Evolutionary conservation across 2,329 filamentous ascomycete species (phyloP).

Genomic region (Trichoderma sp.): DNA sequence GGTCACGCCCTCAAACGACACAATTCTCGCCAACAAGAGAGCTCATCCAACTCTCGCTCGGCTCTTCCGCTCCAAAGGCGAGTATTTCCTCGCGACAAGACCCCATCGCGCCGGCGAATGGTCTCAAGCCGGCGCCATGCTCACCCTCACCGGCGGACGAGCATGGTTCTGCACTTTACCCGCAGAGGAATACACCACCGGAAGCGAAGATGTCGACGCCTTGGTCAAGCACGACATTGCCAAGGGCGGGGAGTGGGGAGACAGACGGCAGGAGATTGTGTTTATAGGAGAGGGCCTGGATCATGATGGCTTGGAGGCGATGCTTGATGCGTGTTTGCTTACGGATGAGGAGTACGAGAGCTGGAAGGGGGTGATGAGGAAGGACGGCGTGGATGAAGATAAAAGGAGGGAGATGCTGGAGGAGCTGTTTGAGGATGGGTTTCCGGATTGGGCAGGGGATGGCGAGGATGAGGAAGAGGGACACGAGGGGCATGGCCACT

Average conservation of each 20-base stretch:
- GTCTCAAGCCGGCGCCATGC: slow-evolving; percentile 68
- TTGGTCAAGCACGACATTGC: slow-evolving; percentile 55
- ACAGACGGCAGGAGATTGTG: slow-evolving; percentile 71
- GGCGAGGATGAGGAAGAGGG: slow-evolving; percentile 45
- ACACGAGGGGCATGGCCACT: slow-evolving; percentile 37
- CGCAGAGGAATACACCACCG: slow-evolving; percentile 53
- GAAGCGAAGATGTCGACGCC: slow-evolving; percentile 52
- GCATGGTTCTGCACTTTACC: slow-evolving; percentile 64
- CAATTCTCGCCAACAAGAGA: slow-evolving; percentile 61
- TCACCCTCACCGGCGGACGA: slow-evolving; percentile 60
- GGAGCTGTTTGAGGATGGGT: slow-evolving; percentile 62
- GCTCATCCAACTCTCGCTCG: slow-evolving; percentile 55
- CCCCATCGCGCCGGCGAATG: slow-evolving; percentile 60
- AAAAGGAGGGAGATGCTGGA: slow-evolving; percentile 61
- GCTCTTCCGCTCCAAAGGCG: slow-evolving; percentile 66
- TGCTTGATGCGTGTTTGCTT: slow-evolving; percentile 65
- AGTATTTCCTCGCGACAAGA: slow-evolving; percentile 63
- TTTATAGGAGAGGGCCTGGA: slow-evolving; percentile 72
- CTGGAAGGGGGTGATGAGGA: slow-evolving; percentile 58
- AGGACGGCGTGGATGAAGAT: slow-evolving; percentile 41
- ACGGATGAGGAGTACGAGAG: slow-evolving; percentile 60
- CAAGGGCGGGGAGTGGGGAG: slow-evolving; percentile 66
- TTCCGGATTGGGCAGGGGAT: slow-evolving; percentile 58
- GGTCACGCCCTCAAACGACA: slow-evolving; percentile 45
- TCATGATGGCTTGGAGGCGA: slow-evolving; percentile 50